These are phyloP conservation scores for Penicillium turbatum DNA, from an alignment of 495 filamentous ascomycete species.

Conservation along the genomic window DNA sequence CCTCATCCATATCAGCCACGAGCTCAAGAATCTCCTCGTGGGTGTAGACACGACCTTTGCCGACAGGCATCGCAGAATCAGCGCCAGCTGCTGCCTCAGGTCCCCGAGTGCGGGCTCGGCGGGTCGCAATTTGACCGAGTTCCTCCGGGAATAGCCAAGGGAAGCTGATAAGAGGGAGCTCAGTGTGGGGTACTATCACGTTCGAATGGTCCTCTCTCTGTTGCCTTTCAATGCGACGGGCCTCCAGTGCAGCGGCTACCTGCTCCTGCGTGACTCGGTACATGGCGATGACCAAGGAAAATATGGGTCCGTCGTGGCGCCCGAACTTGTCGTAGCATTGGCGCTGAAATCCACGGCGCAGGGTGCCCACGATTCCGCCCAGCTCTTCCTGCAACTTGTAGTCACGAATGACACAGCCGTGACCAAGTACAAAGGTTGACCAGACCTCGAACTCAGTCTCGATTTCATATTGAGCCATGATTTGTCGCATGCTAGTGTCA, in stretches of 20 bases:
- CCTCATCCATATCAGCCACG: background rate
- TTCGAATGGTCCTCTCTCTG: constrained; percentile 23
- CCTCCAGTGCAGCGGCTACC: constrained; percentile 48
- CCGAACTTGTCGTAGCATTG: constrained; percentile 61
- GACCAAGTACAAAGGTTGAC: constrained; percentile 75
- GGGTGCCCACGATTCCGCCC: constrained; percentile 53
- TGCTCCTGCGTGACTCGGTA: constrained; percentile 77
- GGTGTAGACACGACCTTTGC: constrained; percentile 5
- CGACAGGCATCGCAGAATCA: background rate
- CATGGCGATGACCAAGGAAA: constrained; percentile 77
- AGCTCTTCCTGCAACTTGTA: constrained; percentile 88
- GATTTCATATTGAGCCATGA: constrained; percentile 85
- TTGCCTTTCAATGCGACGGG: constrained; percentile 14
- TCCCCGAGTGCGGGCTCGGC: background rate
- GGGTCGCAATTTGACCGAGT: constrained; percentile 67
- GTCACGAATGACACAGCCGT: constrained; percentile 59
- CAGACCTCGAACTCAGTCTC: constrained; percentile 87
- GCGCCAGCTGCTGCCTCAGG: background rate
- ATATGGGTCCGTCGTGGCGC: constrained; percentile 51
- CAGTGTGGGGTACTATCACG: constrained; percentile 26
- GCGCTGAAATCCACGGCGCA: constrained; percentile 64
- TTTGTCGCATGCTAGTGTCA: constrained; percentile 67
- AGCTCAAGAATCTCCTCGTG: constrained; percentile 4
- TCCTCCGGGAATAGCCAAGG: constrained; percentile 81
- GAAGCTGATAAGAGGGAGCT: constrained; percentile 83